Evolutionary conservation across 2,329 filamentous ascomycete species (phyloP), one percentile per base, ranked within the genome.

Genomic region (Venturia carpophila): DNA sequence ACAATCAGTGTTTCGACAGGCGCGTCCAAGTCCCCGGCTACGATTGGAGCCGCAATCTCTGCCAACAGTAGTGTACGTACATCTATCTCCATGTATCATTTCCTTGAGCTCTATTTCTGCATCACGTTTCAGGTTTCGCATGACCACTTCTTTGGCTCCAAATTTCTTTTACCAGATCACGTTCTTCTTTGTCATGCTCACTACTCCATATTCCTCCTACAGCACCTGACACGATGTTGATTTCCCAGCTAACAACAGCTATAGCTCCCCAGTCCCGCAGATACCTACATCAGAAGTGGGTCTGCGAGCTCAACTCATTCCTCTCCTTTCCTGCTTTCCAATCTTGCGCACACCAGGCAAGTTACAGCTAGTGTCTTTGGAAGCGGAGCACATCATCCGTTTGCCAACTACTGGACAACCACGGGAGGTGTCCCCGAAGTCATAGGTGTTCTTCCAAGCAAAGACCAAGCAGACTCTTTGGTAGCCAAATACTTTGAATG

Each of bases 341-440:
- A 90, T 71, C 83, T 91, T 2, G 87, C 89, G 0, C 89, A 88
- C 71, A 88, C 88, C 0, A 80, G 84, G 52, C 84, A 87, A 11
- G 86, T 86, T 7, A 86, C 87, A 1, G 90, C 87, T 65, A 91
- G 90, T 68, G 87, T 92, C 65, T 92, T 92, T 72, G 89, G 89
- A n/a, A 86, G 91, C 68, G 89, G 88, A 17, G 86, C 87, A 0
- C 87, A 91, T 71, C 88, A 91, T 71, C 89, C 88, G 0, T 92
- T 92, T 72, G 86, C 88, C 71, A 92, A 92, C 72, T 92, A 92
- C 75, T 93, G 90, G 90, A 92, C 89, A 2, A 90, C 87, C 71
- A 83, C 87, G 67, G 89, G 90, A 60, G 89, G 89, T 0, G 77
- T 93, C 21, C 80, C 84, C 10, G 90, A 93, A 75, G 88, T 92